These are phyloP conservation scores for Solanum commersonii DNA, from an alignment of 257 asterid species.

Conservation along the genomic window DNA sequence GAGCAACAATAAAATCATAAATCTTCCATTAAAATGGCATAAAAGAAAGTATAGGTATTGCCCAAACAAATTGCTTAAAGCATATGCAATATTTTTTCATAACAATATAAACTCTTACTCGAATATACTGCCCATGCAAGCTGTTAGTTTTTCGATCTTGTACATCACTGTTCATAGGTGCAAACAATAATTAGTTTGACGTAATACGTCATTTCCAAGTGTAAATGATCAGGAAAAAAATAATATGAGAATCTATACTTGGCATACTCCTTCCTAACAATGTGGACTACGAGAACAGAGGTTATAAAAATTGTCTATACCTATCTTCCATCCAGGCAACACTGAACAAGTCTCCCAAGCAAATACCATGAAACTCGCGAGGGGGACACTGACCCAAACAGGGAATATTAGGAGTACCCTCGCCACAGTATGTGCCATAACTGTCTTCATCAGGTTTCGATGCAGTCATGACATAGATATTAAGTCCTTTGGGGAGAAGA, in stretches of 20 bases:
- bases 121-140: not conserved
- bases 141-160: not conserved
- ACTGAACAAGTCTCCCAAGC: constrained; percentile 76
- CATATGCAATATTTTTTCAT: not conserved
- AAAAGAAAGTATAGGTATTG: not conserved
- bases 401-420: constrained; percentile 63
- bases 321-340: constrained; percentile 99
- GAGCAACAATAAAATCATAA: constrained; percentile 18
- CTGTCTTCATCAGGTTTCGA: constrained; percentile 89
- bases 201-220: not conserved
- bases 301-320: constrained; percentile 16
- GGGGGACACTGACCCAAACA: constrained; percentile 29
- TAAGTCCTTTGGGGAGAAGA: constrained; percentile 68
- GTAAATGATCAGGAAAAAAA: no score
- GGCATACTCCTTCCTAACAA: not conserved
- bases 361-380: not conserved
- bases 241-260: not conserved
- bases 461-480: constrained; percentile 88
- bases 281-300: not conserved
- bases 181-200: not conserved
- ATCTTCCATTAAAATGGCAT: not conserved
- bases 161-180: not conserved
- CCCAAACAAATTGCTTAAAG: not conserved
- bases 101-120: not conserved
- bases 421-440: constrained; percentile 95